These are phyloP conservation scores for Liriodendron chinense DNA, from an alignment of 164 flowering plant species.

Conservation along the genomic window DNA sequence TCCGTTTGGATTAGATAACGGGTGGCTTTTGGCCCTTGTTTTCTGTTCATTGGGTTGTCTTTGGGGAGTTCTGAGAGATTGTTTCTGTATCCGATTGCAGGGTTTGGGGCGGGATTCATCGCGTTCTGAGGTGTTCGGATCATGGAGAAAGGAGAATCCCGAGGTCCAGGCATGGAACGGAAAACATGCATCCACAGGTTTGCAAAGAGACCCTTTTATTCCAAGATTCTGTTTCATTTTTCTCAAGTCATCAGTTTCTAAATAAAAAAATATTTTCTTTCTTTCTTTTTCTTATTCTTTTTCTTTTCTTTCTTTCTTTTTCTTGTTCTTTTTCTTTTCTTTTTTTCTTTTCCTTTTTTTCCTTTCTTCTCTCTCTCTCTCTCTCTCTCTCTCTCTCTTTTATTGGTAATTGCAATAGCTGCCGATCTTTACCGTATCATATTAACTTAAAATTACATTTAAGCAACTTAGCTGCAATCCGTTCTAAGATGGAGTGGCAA, in stretches of 20 bases:
- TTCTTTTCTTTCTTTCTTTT: not conserved
- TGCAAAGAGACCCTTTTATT: not conserved
- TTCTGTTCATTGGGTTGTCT: not conserved
- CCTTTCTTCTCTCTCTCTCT: too few species aligned
- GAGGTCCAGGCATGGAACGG: conserved; percentile 2
- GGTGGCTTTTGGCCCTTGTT: not conserved
- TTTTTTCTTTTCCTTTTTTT: too few species aligned
- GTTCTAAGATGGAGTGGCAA: not conserved
- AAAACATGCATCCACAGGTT: conserved; percentile 9
- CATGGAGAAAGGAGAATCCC: conserved; percentile 8
- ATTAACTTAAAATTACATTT: too few species aligned
- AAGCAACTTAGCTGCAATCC: not conserved
- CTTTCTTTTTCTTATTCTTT: too few species aligned
- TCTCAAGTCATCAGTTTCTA: not conserved
- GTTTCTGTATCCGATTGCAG: conserved; percentile 4
- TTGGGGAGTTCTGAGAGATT: not conserved
- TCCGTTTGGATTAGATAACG: not conserved
- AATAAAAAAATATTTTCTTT: not conserved
- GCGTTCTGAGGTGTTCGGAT: not conserved
- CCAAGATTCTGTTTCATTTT: not conserved
- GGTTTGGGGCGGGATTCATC: conserved; percentile 1
- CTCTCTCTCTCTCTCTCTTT: too few species aligned
- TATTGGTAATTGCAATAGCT: not conserved
- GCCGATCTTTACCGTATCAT: not conserved
- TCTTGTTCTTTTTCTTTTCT: not conserved